Evolutionary conservation across 2,329 filamentous ascomycete genomes (phyloP).

Genomic region (Fusarium luffae): DNA sequence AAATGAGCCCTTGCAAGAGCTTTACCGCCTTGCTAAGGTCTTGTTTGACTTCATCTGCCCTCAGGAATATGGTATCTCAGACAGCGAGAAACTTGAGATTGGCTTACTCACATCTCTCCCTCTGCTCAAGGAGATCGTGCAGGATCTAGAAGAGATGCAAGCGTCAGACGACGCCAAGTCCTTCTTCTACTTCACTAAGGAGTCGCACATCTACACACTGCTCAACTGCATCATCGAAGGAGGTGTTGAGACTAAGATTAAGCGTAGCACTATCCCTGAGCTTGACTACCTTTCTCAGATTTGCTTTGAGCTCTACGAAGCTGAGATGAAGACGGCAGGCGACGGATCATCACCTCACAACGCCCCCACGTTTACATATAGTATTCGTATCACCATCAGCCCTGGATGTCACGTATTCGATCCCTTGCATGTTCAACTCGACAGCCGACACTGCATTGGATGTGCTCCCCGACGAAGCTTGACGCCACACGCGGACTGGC

Average conservation of each 20-base stretch:
- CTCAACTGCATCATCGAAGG: constrained; percentile 98
- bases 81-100: constrained; percentile 98
- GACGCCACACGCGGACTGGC: constrained; percentile 94
- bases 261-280: constrained; percentile 93
- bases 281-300: constrained; percentile 98
- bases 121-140: constrained; percentile 94
- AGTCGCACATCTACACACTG: constrained; percentile 97
- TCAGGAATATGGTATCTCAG: constrained; percentile 96
- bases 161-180: constrained; percentile 93
- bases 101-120: constrained; percentile 93
- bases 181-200: constrained; percentile 99
- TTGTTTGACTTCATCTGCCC: constrained; percentile 98
- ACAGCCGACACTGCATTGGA: constrained; percentile 95
- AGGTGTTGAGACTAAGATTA: constrained; percentile 96
- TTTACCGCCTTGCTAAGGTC: constrained; percentile 94
- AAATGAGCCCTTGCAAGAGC: constrained; percentile 87
- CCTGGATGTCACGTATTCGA: constrained; percentile 97
- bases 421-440: constrained; percentile 93
- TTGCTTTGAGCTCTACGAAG: constrained; percentile 97
- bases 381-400: constrained; percentile 94
- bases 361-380: constrained; percentile 86
- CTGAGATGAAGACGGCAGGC: constrained; percentile 73
- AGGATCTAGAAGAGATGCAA: constrained; percentile 96
- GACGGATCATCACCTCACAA: constrained; percentile 55
- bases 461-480: constrained; percentile 90